Evolutionary conservation across 768 basidiomycete species (phyloP), one percentile per base, ranked within the genome.

Genomic region (Tylopilus rubrobrunneus): DNA sequence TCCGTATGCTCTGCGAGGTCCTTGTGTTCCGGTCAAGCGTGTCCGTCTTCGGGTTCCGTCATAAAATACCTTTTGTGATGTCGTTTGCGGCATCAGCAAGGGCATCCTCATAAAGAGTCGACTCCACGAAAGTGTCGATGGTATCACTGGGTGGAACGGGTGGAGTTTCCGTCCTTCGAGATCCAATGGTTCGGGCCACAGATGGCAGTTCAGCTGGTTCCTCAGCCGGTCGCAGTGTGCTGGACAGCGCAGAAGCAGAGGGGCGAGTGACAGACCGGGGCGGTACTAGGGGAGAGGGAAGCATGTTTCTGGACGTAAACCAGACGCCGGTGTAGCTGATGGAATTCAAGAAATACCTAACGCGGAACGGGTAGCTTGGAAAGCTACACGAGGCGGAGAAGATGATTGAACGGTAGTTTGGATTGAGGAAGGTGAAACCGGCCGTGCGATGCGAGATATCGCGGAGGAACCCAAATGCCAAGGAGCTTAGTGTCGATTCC

Each of bases 1-100:
- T 93, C 84, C 10, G 87, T 83, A 65, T 89, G 83, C 65, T 87
- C 84, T 44, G 91, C 80, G 43, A 89, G 74, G 67, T 92, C 89
- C 49, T 79, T 85, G 69, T 92, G 93, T 58, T 82, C 80, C 7
- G 82, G 76, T 21, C 79, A 84, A 7, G 83, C 76, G 29, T 82
- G 82, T 6, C 87, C 89, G 21, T 79, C 79, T 49, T 92, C 89
- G 10, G 91, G 85, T 11, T 84, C 81, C 12, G 86, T 74, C 52
- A 87, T 80, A n/a, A 23, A 99, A 77, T 56, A 91, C 87, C 66
- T 86, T 87, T 76, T 7, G 87, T 84, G 52, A 93, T 87, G 56
- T 85, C 86, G 53, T 84, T 83, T 70, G 68, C 50, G 56, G 5
- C 39, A 43, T 53, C 52, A 29, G 27, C 15, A 62, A 51, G 47